Conservation (phyloP, 768 basidiomycete genomes). For the Xerocomus spinulosus region DNA sequence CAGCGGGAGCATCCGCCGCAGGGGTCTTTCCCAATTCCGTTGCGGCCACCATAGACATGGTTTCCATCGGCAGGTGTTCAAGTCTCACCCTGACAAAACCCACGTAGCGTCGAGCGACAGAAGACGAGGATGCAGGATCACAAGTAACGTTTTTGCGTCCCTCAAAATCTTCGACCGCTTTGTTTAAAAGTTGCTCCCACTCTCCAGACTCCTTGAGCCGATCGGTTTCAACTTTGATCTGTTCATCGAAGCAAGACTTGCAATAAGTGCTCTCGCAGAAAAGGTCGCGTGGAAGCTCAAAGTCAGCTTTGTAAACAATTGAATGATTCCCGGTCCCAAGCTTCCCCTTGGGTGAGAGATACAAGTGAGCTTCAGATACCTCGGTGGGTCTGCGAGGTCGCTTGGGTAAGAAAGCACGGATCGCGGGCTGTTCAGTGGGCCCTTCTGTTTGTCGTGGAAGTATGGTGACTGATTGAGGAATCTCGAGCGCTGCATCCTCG, state of each 20-base stretch:
- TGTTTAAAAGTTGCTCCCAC: constrained; percentile 7
- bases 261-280: constrained; percentile 37
- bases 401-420: constrained; percentile 25
- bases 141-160: neutral
- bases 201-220: constrained; percentile 12
- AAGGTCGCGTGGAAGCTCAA: constrained; percentile 43
- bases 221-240: constrained; percentile 19
- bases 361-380: constrained; percentile 44
- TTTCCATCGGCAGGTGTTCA: neutral
- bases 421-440: constrained; percentile 24
- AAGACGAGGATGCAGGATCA: neutral
- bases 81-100: constrained; percentile 3
- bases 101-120: constrained; percentile 3
- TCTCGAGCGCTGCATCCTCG: constrained; percentile 4
- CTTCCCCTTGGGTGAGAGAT: constrained; percentile 34
- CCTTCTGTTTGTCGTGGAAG: constrained; percentile 19
- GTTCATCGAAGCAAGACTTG: constrained; percentile 34
- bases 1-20: neutral
- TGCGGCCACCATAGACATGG: neutral
- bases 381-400: constrained; percentile 21
- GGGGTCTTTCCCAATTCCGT: neutral
- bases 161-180: neutral
- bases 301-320: constrained; percentile 43
- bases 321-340: constrained; percentile 51
- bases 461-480: too few species aligned